Evolutionary conservation across 176 grass and related monocot species (phyloP).

Genomic region (Avena eriantha): DNA sequence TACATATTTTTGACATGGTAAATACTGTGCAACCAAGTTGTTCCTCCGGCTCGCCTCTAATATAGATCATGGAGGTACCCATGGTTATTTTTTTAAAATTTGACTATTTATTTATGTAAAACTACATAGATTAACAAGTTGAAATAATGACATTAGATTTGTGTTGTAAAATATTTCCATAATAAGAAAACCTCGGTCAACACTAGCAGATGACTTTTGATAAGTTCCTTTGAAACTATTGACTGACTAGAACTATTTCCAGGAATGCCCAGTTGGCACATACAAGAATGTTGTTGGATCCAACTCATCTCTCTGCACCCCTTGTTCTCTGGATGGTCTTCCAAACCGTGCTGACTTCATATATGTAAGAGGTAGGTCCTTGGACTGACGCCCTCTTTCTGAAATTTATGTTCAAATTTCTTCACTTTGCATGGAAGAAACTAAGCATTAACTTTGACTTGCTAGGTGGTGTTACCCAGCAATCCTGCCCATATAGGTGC

Average conservation of each 20-base stretch:
- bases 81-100: background rate
- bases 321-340: constrained; percentile 80
- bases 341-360: constrained; percentile 84
- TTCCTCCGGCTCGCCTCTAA: background rate
- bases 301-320: constrained; percentile 78
- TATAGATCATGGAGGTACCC: no score
- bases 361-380: constrained; percentile 90
- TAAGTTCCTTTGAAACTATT: constrained; percentile 14
- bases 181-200: constrained; percentile 4
- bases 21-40: background rate
- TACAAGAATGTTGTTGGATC: constrained; percentile 90
- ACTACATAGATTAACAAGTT: background rate
- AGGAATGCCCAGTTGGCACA: constrained; percentile 98
- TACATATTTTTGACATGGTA: constrained; percentile 13
- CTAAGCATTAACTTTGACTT: constrained; percentile 45
- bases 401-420: constrained; percentile 12
- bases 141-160: constrained; percentile 6
- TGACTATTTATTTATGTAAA: background rate
- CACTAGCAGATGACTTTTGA: background rate
- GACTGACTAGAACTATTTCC: constrained; percentile 46
- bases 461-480: constrained; percentile 88
- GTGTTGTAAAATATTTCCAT: background rate
- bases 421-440: constrained; percentile 28
- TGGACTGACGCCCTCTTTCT: constrained; percentile 33
- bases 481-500: constrained; percentile 82